These are phyloP conservation scores for Bipolaris victoriae DNA, from an alignment of 2,329 filamentous ascomycete genomes.

Conservation along the genomic window DNA sequence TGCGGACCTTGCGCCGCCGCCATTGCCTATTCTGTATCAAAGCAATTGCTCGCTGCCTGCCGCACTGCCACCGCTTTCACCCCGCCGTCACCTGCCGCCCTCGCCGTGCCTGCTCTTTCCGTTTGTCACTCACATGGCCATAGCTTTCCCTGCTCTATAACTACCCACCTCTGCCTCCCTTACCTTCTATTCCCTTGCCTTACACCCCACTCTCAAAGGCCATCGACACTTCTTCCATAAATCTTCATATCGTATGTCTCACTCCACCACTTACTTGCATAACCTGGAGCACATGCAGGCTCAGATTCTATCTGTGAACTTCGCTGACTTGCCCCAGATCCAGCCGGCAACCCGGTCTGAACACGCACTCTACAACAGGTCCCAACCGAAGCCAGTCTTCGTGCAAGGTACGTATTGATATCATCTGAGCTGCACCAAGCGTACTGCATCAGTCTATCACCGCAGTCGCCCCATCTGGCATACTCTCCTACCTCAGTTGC, in stretches of 20 bases:
- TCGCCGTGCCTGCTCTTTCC: constrained; percentile 17
- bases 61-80: constrained; percentile 9
- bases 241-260: not conserved
- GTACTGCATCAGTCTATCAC: not conserved
- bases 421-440: not conserved
- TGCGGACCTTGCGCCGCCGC: constrained; percentile 1
- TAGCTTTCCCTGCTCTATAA: constrained; percentile 6
- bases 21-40: constrained; percentile 10
- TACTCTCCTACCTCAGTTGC: constrained; percentile 1
- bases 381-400: constrained; percentile 11
- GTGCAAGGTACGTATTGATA: constrained; percentile 23
- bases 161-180: constrained; percentile 4
- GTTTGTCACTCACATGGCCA: constrained; percentile 10
- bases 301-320: constrained; percentile 13
- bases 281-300: constrained; percentile 15
- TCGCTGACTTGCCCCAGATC: constrained; percentile 23
- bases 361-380: constrained; percentile 6
- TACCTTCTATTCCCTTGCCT: constrained; percentile 8
- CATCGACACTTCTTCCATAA: constrained; percentile 8
- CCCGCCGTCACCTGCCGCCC: constrained; percentile 20
- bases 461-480: not conserved
- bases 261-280: constrained; percentile 4
- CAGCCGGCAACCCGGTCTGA: constrained; percentile 17
- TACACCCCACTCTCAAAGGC: constrained; percentile 3
- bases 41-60: constrained; percentile 7